phyloP scores from a whole-genome alignment of 208 protist species.

The Naegleria fowleri region DNA sequence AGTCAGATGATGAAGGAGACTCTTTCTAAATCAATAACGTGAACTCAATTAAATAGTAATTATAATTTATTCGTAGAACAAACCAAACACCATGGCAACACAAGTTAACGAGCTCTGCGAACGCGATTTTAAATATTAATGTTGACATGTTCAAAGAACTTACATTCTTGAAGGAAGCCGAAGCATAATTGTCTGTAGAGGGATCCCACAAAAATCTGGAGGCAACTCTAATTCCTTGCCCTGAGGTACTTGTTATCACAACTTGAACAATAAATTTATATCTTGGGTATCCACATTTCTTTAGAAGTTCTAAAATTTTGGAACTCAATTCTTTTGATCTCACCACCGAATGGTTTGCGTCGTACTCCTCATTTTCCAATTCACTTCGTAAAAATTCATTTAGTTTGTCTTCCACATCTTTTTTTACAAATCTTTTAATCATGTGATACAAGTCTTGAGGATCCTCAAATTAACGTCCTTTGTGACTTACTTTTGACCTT shows the following conservation, averaged over 20 bases:
- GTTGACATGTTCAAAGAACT: neutral
- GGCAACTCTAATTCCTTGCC: constrained; percentile 72
- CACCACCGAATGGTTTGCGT: neutral
- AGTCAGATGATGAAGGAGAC: neutral
- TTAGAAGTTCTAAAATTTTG: constrained; percentile 7
- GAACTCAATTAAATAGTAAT: neutral
- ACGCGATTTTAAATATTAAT: neutral
- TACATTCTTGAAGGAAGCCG: neutral
- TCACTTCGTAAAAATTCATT: neutral
- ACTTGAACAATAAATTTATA: constrained; percentile 82
- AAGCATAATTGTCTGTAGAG: constrained; percentile 76
- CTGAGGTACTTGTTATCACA: constrained; percentile 63
- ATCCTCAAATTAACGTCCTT: no score
- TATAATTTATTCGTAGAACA: constrained; percentile 19
- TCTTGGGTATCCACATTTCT: constrained; percentile 72
- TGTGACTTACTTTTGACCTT: neutral
- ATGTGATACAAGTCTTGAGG: neutral
- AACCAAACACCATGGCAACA: constrained; percentile 19
- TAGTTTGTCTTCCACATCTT: neutral
- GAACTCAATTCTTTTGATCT: neutral
- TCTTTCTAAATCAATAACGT: neutral
- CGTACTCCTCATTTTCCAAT: neutral
- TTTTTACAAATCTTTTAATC: neutral
- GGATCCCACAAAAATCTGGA: constrained; percentile 79
- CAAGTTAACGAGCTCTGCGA: neutral